Evolutionary conservation across 1,139 yeast species (phyloP), one percentile per base, ranked within the genome.

Genomic region (Yamadazyma triangularis): DNA sequence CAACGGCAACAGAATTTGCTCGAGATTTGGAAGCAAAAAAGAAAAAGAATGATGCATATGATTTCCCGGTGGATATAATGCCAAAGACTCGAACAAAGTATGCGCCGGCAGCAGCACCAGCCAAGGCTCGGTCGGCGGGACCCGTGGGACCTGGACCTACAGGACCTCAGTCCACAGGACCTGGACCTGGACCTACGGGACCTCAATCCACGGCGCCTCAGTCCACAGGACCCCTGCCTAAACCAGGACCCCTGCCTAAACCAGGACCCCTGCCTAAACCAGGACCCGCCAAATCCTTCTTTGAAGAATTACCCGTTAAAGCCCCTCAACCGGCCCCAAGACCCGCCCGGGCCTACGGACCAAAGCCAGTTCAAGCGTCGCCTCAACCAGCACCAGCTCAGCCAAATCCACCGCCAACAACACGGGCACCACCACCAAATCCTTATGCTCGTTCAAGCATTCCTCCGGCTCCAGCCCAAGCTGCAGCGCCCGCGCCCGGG

Each of bases 21-120:
- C 40, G 54, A 34, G 60, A 59, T 32, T 50, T 75, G 11, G 67
- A 64, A 27, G 56, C 56, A 15, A 64, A 64, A 15, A 78, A 79
- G 50, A 70, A 71, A 46, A 79, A 76, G 45, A 72, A 79, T 12
- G 86, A 80, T 56, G 86, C 87, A 1, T 86, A 84, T 48, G 95
- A 86, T 50, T 78, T 86, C 44, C 95, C 95, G 1, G 60, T 71
- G 24, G 79, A 70, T 32, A 56, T 85, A 30, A 60, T 84, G 16
- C 63, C 70, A 2, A 64, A 62, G 23, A 13, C 23, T 2, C 47
- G 61, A 4, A 46, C 37, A 23, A 56, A 52, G 38, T 60, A 60
- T 40, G 50, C 55, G 2, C 51, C 65, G 14, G 58, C 51, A 35
- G 55, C 64, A 3, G 15, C 15, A 4, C 26, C 26, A 15, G 7